Percentiles rank a stretch among this genome's conserved stretches.
These are phyloP conservation scores for Wallemia ichthyophaga DNA, from an alignment of 1,284 basidiomycete genomes.

Conservation along the genomic window DNA sequence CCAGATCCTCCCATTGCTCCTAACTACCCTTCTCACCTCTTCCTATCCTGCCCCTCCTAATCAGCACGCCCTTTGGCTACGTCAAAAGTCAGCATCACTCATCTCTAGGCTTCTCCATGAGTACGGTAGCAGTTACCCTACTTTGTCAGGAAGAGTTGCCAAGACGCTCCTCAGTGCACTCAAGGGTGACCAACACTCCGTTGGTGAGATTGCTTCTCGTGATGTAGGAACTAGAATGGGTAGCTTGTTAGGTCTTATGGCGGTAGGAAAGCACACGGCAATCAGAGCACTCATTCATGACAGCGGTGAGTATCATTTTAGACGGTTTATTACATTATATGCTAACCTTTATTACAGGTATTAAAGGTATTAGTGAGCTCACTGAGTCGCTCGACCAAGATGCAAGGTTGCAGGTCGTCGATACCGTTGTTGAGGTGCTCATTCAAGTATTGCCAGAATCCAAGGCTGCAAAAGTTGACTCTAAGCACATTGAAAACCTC, in stretches of 20 bases:
- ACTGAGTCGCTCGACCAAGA: not conserved
- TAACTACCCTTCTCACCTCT: conserved; percentile 67
- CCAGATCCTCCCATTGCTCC: conserved; percentile 72
- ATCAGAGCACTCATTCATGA: not conserved
- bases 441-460: not conserved
- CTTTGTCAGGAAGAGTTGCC: conserved; percentile 58
- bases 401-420: not conserved
- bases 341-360: not conserved
- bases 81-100: conserved; percentile 15
- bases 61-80: conserved; percentile 5
- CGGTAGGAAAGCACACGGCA: not conserved
- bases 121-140: conserved; percentile 28
- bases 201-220: not conserved
- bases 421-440: not conserved
- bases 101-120: conserved; percentile 39
- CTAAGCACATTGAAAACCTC: not conserved
- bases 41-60: conserved; percentile 23
- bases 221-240: not conserved
- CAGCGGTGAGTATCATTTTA: not conserved
- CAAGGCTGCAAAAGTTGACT: not conserved
- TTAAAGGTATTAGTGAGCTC: not conserved
- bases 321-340: not conserved
- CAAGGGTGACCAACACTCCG: not conserved
- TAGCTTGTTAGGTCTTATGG: not conserved
- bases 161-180: conserved; percentile 72